A percentile compares a stretch with the other conserved stretches of the same genome.
Conservation (phyloP, 2,329 filamentous ascomycete genomes). For the Didymella pinodella region DNA sequence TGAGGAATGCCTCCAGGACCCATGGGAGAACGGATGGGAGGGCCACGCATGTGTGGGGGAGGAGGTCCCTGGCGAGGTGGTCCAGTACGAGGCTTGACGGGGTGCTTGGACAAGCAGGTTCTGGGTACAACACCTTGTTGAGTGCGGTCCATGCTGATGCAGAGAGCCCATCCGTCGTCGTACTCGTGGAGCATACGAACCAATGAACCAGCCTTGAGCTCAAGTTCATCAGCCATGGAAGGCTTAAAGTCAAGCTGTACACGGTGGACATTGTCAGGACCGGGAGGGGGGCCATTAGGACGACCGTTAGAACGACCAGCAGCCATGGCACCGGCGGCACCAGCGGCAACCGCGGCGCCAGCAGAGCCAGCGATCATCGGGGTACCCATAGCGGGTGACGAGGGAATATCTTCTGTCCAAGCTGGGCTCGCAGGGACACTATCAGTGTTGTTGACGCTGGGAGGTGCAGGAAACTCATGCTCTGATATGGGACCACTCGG, state of each 20-base stretch:
- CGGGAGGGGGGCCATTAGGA: slow-evolving; percentile 63
- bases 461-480: slow-evolving; percentile 32
- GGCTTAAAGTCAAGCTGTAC: slow-evolving; percentile 95
- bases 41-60: slow-evolving; percentile 43
- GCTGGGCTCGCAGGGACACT: slow-evolving; percentile 63
- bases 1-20: slow-evolving; percentile 43
- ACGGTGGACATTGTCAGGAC: slow-evolving; percentile 76
- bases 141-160: slow-evolving; percentile 87
- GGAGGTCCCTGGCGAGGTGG: slow-evolving; percentile 63
- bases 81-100: slow-evolving; percentile 81
- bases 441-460: slow-evolving; percentile 60
- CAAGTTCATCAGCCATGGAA: slow-evolving; percentile 90
- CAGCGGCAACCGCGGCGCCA: slow-evolving; percentile 61
- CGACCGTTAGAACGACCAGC: slow-evolving; percentile 70
- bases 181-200: slow-evolving; percentile 94
- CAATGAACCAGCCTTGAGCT: slow-evolving; percentile 79
- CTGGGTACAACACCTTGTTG: slow-evolving; percentile 92
- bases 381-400: slow-evolving; percentile 51
- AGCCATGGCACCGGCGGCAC: slow-evolving; percentile 56
- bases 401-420: slow-evolving; percentile 67
- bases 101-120: slow-evolving; percentile 89
- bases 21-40: slow-evolving; percentile 43
- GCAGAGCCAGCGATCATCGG: slow-evolving; percentile 29
- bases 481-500: slow-evolving; percentile 41
- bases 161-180: slow-evolving; percentile 97